These are phyloP conservation scores for Candida mattraensis DNA, from an alignment of 805 yeast species.

Conservation along the genomic window DNA sequence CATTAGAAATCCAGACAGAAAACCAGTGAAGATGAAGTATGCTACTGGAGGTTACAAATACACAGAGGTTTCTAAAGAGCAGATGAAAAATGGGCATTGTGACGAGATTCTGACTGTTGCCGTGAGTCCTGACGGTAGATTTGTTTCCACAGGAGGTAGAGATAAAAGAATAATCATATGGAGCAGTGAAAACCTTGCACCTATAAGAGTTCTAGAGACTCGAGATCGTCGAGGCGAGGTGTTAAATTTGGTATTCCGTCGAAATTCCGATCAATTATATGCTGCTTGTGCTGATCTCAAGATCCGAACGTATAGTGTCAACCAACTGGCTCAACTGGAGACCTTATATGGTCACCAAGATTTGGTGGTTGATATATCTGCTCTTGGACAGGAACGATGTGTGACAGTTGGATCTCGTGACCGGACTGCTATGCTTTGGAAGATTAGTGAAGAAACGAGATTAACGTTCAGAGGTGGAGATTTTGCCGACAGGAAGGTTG, in stretches of 20 bases:
- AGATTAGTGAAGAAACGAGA: conserved; percentile 91
- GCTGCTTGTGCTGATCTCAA: conserved; percentile 93
- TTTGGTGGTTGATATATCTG: conserved; percentile 74
- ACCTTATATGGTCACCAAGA: conserved; percentile 96
- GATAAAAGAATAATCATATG: conserved; percentile 82
- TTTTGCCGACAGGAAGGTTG: conserved; percentile 36
- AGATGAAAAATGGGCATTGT: conserved; percentile 67
- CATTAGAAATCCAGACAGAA: conserved; percentile 48
- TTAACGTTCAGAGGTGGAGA: conserved; percentile 93
- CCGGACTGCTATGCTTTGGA: conserved; percentile 95
- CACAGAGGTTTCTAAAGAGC: conserved; percentile 45
- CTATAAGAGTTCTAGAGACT: conserved; percentile 76
- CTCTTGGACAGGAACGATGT: conserved; percentile 85
- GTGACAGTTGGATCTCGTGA: conserved; percentile 95
- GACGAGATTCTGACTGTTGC: conserved; percentile 78
- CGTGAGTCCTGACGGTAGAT: conserved; percentile 83
- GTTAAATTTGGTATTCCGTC: conserved; percentile 71
- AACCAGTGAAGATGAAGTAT: conserved; percentile 66
- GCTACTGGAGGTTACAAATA: conserved; percentile 59
- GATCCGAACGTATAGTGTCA: conserved; percentile 81
- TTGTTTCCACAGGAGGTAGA: conserved; percentile 86
- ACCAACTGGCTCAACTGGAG: conserved; percentile 86
- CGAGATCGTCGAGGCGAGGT: conserved; percentile 70
- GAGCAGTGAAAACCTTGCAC: conserved; percentile 77
- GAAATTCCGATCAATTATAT: conserved; percentile 79